Percentiles rank a stretch among this genome's conserved stretches.
phyloP scores from a whole-genome alignment of 148 eudicot genomes.

The Rhododendron simsii region DNA sequence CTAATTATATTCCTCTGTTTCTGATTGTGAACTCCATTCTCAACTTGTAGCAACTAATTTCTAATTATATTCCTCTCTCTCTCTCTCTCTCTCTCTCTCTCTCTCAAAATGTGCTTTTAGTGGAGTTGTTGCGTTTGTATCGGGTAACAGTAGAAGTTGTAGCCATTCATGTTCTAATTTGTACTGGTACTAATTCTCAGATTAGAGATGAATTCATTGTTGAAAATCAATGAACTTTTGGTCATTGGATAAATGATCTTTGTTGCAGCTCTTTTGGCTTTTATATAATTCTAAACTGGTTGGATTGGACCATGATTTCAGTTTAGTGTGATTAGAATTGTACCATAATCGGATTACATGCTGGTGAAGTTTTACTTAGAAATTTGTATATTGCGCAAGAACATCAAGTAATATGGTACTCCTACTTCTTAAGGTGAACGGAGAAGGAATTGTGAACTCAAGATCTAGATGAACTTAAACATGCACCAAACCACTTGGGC shows the following conservation, averaged over 20 bases:
- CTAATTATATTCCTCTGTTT: constrained; percentile 24
- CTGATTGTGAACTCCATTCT: constrained; percentile 16
- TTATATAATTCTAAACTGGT: neutral
- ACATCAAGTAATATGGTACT: neutral
- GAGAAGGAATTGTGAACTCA: neutral
- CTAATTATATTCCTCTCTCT: neutral
- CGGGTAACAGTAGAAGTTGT: constrained; percentile 1
- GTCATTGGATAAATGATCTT: neutral
- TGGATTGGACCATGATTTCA: neutral
- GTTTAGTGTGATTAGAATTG: neutral
- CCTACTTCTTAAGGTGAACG: neutral
- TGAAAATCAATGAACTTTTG: neutral
- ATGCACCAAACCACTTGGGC: neutral
- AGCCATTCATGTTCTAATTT: neutral
- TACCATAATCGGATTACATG: neutral
- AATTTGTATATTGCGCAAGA: neutral
- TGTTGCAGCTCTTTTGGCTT: neutral
- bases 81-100: neutral
- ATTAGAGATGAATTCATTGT: neutral
- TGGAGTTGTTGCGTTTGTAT: neutral
- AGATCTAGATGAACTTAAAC: neutral
- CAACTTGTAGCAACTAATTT: neutral
- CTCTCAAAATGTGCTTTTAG: constrained; percentile 8
- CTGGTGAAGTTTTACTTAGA: neutral
- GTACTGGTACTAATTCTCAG: neutral